Base-by-base conservation (phyloP, 78 protist species). In the Goniomonas avonlea region DNA sequence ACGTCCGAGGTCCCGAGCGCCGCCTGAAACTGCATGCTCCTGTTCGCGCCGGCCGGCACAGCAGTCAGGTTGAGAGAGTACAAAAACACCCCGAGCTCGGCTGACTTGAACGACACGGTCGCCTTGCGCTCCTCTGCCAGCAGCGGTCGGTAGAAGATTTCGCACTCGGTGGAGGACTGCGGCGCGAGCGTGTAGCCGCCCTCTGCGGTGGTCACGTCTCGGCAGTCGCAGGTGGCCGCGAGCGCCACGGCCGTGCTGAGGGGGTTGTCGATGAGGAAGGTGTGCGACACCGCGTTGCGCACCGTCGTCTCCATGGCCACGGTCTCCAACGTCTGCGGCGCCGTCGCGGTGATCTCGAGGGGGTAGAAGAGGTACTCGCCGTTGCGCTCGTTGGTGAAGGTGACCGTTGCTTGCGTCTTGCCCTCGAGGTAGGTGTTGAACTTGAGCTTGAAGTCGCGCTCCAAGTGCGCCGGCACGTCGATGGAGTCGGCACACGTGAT, bases 391-490 rank as follows among this genome's bases (percentile, higher is more conserved):
- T 80, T 83, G 39, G n/a, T 45, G 37, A 89, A 83, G 21, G 15
- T 47, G 18, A 83, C 81, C 17, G 29, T 20, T 0, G 61, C 89
- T 13, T 4, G 13, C 5, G 61, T 32, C 73, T 20, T 11, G 13
- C 88, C 84, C 61, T 85, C 90, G 29, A 43, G 39, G 73, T 37
- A 73, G 21, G 87, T 69, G 73, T 29, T 32, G 60, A 83, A 55
- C 43, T 2, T 0, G 32, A 86, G 76, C 69, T 48, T 32, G 81
- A 81, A 86, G 3, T 66, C 59, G 18, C 88, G 73, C 75, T 5
- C 13, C 27, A 31, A 0, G 7, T 18, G 0, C 27, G 86, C 79
- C 7, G 90, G 93, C 38, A 89, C 88, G 68, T 89, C 93, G 53
- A 89, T 65, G 66, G 63, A 61, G 53, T 66, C 65, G 61, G 71